Evolutionary conservation across 176 grass and related monocot species (phyloP).

Genomic region (Sorghum bicolor): DNA sequence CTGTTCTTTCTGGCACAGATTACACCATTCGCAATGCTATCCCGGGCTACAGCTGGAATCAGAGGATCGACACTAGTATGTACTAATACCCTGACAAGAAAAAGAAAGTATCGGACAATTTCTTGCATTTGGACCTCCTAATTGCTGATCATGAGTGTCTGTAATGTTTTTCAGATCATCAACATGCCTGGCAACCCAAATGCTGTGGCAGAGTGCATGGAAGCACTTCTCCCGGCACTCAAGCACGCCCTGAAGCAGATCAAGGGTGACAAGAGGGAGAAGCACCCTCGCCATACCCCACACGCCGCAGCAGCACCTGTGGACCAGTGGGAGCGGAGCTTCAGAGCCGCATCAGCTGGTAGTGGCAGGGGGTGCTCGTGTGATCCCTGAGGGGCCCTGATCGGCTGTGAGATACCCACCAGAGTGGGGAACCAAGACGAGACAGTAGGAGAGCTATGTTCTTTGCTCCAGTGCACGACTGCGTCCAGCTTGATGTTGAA

Average conservation of each 20-base stretch:
- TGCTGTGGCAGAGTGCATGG: slow-evolving; percentile 80
- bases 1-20: slow-evolving; percentile 39
- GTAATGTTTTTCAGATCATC: slow-evolving; percentile 60
- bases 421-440: too few relatives aligned
- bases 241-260: slow-evolving; percentile 84
- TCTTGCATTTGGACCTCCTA: background rate
- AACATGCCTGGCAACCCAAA: slow-evolving; percentile 99
- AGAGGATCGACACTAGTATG: slow-evolving; percentile 86
- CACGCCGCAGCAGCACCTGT: slow-evolving; percentile 43
- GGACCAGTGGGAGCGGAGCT: slow-evolving; percentile 83
- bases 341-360: slow-evolving; percentile 33
- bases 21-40: slow-evolving; percentile 92
- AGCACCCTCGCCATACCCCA: slow-evolving; percentile 70
- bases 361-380: background rate
- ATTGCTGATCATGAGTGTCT: background rate
- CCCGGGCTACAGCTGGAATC: slow-evolving; percentile 71
- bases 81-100: background rate
- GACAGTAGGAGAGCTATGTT: too few relatives aligned
- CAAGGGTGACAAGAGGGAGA: slow-evolving; percentile 89
- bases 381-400: too few relatives aligned
- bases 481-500: too few relatives aligned
- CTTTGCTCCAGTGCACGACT: too few relatives aligned
- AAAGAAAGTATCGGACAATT: background rate
- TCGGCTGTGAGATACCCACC: too few relatives aligned
- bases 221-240: slow-evolving; percentile 64